phyloP scores from a whole-genome alignment of 345 rosid genomes.

The Draba incana region DNA sequence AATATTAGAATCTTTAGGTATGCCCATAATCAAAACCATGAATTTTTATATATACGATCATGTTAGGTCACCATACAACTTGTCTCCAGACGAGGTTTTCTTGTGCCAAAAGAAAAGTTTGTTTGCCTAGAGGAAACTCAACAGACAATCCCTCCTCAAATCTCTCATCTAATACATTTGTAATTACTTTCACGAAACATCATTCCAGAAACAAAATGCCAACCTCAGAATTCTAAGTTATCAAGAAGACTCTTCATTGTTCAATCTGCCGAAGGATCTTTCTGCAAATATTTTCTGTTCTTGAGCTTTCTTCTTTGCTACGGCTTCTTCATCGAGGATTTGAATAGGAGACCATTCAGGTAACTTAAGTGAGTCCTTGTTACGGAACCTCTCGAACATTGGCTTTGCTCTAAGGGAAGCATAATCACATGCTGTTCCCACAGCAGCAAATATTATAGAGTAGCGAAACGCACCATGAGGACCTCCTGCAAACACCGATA shows the following conservation, averaged over 20 bases:
- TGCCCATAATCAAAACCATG: slow-evolving; percentile 26
- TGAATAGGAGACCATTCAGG: slow-evolving; percentile 90
- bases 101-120: slow-evolving; percentile 11
- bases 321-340: slow-evolving; percentile 79
- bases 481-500: slow-evolving; percentile 58
- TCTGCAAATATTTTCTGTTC: slow-evolving; percentile 56
- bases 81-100: slow-evolving; percentile 8
- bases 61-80: slow-evolving; percentile 26
- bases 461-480: slow-evolving; percentile 76
- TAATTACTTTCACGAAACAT: slow-evolving; percentile 18
- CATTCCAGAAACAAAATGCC: neutral
- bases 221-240: slow-evolving; percentile 21
- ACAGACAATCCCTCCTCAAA: neutral
- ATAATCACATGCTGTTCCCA: slow-evolving; percentile 64
- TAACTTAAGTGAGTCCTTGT: slow-evolving; percentile 52
- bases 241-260: slow-evolving; percentile 71
- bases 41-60: slow-evolving; percentile 4
- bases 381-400: slow-evolving; percentile 36
- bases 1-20: slow-evolving; percentile 9
- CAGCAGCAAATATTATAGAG: slow-evolving; percentile 62
- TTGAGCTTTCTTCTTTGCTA: slow-evolving; percentile 69
- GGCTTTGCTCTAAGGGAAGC: slow-evolving; percentile 58
- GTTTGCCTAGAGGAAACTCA: neutral
- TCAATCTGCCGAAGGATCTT: slow-evolving; percentile 54
- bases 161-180: slow-evolving; percentile 15